Base-by-base conservation (phyloP, 2,329 filamentous ascomycete genomes). In the Fragosphaeria purpurea region DNA sequence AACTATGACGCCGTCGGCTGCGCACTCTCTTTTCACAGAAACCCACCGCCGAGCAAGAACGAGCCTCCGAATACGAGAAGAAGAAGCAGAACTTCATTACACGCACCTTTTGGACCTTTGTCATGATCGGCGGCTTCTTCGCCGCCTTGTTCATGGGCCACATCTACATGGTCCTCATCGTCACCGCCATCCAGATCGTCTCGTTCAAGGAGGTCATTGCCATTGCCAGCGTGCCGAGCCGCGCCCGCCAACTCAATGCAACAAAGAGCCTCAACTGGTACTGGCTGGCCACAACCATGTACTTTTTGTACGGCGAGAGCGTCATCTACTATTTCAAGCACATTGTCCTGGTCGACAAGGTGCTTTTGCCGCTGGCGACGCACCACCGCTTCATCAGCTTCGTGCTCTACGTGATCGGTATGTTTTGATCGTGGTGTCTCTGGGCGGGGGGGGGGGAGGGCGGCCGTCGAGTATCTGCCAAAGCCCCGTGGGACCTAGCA, bases 261-360 rank as follows among this genome's bases (percentile, higher is more conserved):
- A 96, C 91, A 58, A 96, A 96, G 74, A 89, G 88, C 58, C 74
- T 98, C 60, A 97, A 97, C 70, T 98, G 93, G 93, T 98, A 98
- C 69, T 98, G 95, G 74, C 77, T 98, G 49, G 93, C 89, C n/a
- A 88, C 87, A 32, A 95, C 91, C 59, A 97, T 98, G 91, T 98
- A 98, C 75, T 98, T 95, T 61, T 76, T 98, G 47, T 98, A 98
- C 65, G 93, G 93, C 63, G 93, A 98, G 71, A 96, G 88, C 62
- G 91, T 98, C 63, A 95, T 98, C 63, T 98, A 98, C 73, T 98
- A 98, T 71, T 98, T 98, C 72, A 98, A 98, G 77, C 93, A 98
- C 66, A 91, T 98, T 58, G 83, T 98, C 42, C 73, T 98, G 53
- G 90, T 98, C 44, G 93, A 98, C 70, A 88, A 86, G 67, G 86